Evolutionary conservation across 2,329 filamentous ascomycete genomes (phyloP).

Genomic region (Anthostomella pinea): DNA sequence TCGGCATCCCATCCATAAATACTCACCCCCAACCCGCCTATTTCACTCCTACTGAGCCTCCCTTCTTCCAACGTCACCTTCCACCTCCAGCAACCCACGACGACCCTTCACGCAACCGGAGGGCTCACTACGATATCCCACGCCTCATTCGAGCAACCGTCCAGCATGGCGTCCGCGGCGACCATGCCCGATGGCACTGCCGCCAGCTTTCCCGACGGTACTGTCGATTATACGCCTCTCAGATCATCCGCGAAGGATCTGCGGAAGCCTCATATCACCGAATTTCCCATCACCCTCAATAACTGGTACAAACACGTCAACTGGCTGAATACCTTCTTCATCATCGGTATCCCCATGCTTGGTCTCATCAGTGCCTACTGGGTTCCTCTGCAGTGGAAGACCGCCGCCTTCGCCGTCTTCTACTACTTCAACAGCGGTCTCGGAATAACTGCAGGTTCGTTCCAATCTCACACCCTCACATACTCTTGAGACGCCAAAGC

Average conservation of each 20-base stretch:
- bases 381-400: slow-evolving; percentile 54
- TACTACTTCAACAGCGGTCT: slow-evolving; percentile 36
- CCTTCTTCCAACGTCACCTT: slow-evolving; percentile 2
- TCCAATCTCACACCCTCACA: background rate
- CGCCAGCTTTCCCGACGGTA: slow-evolving; percentile 37
- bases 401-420: slow-evolving; percentile 42
- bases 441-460: slow-evolving; percentile 32
- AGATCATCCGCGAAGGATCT: slow-evolving; percentile 45
- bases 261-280: slow-evolving; percentile 82
- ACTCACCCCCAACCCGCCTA: slow-evolving; percentile 10
- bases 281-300: slow-evolving; percentile 71
- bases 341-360: slow-evolving; percentile 71
- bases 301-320: slow-evolving; percentile 95
- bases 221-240: slow-evolving; percentile 43
- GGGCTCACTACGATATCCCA: slow-evolving; percentile 20
- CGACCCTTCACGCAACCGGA: slow-evolving; percentile 11
- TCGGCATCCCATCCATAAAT: slow-evolving; percentile 7
- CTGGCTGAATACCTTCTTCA: slow-evolving; percentile 85
- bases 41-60: slow-evolving; percentile 2
- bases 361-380: slow-evolving; percentile 74
- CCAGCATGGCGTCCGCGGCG: slow-evolving; percentile 27
- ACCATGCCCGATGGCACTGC: slow-evolving; percentile 37
- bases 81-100: slow-evolving; percentile 12
- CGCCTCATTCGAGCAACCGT: slow-evolving; percentile 35
- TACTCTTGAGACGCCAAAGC: too few species aligned